A percentile compares a stretch with the other conserved stretches of the same genome.
Evolutionary conservation across 305 asterid genomes (phyloP).

Genomic region (Ilex paraguariensis): DNA sequence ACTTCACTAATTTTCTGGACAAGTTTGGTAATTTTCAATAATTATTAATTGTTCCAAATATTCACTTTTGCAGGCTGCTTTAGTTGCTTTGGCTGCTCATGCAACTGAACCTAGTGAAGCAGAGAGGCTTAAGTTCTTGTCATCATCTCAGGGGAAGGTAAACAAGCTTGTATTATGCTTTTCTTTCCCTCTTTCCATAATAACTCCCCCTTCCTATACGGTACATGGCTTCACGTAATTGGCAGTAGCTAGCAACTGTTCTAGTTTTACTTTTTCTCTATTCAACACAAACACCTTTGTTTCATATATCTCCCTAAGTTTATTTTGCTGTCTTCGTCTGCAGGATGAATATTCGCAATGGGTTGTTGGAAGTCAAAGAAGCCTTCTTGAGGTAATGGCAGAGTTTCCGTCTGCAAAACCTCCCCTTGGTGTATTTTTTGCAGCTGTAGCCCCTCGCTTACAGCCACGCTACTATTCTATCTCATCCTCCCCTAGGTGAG

Average conservation of each 20-base stretch:
- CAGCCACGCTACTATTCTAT: constrained; percentile 75
- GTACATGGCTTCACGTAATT: neutral
- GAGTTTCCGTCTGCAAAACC: constrained; percentile 77
- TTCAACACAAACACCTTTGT: neutral
- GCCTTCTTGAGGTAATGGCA: constrained; percentile 74
- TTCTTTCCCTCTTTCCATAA: constrained; percentile 1
- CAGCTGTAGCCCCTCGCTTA: constrained; percentile 64
- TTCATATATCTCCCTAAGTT: neutral
- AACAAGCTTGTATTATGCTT: constrained; percentile 5
- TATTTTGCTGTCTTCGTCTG: constrained; percentile 6
- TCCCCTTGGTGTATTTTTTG: constrained; percentile 78
- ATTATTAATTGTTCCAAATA: too few relatives aligned
- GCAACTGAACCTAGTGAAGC: constrained; percentile 61
- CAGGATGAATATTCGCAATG: constrained; percentile 71
- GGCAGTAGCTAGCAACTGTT: neutral
- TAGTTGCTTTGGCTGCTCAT: constrained; percentile 74
- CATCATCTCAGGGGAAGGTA: constrained; percentile 86
- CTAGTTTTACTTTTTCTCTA: neutral
- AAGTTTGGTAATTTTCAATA: too few relatives aligned
- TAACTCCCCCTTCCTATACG: neutral
- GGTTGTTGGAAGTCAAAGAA: constrained; percentile 68
- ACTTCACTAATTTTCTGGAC: neutral
- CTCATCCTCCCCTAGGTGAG: constrained; percentile 73
- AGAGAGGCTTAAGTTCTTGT: constrained; percentile 55
- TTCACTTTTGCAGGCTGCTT: constrained; percentile 44